Conservation (phyloP, 345 rosid species). For the Ailanthus altissimus region DNA sequence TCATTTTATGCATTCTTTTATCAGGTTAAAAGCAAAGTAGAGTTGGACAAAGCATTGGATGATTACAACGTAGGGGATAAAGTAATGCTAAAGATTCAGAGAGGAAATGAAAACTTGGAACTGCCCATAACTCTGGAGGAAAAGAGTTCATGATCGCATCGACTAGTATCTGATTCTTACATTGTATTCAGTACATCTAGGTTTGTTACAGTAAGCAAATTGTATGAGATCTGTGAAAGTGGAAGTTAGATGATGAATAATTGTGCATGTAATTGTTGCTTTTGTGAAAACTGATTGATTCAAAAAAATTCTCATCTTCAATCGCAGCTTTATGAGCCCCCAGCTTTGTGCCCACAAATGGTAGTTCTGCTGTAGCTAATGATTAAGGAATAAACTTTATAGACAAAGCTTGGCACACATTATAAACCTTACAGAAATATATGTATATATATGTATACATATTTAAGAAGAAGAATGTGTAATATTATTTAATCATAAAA, state of each 20-base stretch:
- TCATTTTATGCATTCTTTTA: not conserved
- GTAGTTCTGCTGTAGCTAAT: too few relatives aligned
- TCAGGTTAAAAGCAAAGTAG: slow-evolving; percentile 89
- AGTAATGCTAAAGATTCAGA: slow-evolving; percentile 62
- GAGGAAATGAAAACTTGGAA: slow-evolving; percentile 66
- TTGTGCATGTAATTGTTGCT: not conserved
- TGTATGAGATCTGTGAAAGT: not conserved
- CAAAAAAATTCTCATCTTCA: not conserved
- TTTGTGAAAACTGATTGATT: not conserved
- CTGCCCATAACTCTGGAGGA: slow-evolving; percentile 67
- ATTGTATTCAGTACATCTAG: not conserved
- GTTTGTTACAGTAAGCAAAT: not conserved
- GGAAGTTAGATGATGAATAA: not conserved
- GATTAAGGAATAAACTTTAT: too few relatives aligned
- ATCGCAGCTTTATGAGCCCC: too few relatives aligned
- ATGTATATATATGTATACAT: too few relatives aligned
- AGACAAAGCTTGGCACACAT: too few relatives aligned
- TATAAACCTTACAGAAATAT: too few relatives aligned
- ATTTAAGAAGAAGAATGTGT: too few relatives aligned
- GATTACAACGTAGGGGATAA: slow-evolving; percentile 77
- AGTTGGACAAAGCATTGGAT: slow-evolving; percentile 67
- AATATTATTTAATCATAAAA: too few relatives aligned
- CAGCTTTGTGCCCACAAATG: too few relatives aligned
- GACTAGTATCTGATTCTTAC: not conserved
- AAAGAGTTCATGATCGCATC: slow-evolving; percentile 42